Evolutionary conservation across 345 rosid genomes (phyloP), one percentile per base, ranked within the genome.

Genomic region (Citrus glauca): DNA sequence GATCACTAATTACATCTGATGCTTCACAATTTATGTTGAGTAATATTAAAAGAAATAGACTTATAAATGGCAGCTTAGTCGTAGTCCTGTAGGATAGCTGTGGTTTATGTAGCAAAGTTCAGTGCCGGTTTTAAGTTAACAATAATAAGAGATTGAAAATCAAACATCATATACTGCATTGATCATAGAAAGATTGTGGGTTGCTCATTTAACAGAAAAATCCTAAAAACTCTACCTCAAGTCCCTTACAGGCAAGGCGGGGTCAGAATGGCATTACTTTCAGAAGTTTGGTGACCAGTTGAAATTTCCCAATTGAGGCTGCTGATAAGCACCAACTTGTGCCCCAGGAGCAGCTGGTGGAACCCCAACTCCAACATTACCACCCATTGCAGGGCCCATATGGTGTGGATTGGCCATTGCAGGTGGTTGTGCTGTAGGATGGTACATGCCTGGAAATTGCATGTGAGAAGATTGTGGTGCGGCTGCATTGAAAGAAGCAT

Each of bases 231-330:
- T 68, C 86, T 84, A 85, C 84, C 81, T 77, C 80, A 66, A 64
- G 78, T 83, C 86, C 85, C 82, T 86, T 81, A 81, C 84, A 84
- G 85, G 66, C 66, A 40, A 69, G 72, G 69, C 17, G 68, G 75
- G 86, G 88, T 86, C 81, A 83, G 90, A 71, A 72, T 74, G 57
- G 65, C 57, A 66, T 72, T 69, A 60, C 74, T 57, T 88, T 92
- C 88, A 93, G 90, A 93, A 95, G 87, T 88, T 95, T 66, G 94
- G 62, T 59, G 97, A 85, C 99, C 99, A 95, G 77, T 89, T 95
- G 83, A 88, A 91, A 85, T 92, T 97, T 76, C 99, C 93, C 87
- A 91, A 80, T 79, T 89, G 98, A 53, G 97, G 91, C 85, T 90
- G 97, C 91, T 92, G 98, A 78, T 95, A 93, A 20, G 93, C 83